Evolutionary conservation across 1,284 basidiomycete genomes (phyloP), one percentile per base, ranked within the genome.

Genomic region (Hymenochaete sp.): DNA sequence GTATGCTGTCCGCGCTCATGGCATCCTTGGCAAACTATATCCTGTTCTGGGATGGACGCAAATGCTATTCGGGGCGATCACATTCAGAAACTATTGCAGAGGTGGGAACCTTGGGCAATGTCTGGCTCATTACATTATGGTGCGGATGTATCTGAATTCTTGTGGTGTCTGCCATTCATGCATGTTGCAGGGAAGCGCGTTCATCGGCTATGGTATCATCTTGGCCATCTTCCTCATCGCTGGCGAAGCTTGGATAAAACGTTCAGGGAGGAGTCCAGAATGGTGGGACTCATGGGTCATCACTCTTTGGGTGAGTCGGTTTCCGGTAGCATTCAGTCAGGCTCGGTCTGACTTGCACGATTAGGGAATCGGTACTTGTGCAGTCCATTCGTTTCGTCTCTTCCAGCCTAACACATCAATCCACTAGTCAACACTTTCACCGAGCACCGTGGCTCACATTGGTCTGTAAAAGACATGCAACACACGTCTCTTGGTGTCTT

Each of bases 381-480:
- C 11, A 4, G n/a, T 24, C 26, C 24, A 10, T 32, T 29, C 18
- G 31, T 27, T 44, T 48, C 40, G 40, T 48, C 44, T 44, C 13
- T 48, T 24, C 37, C 16, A 39, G 14, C 5, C 13, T 8, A n/a
- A n/a, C 21, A 35, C 14, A n/a, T 35, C 5, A 35, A 26, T 8
- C 28, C 42, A 41, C 22, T 53, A 71, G 82, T 97, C 48, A 97
- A 97, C 57, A 93, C 93, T 0, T 96, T 97, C 59, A 96, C 93
- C 1, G 90, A 95, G 59, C 89, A 92, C 58, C 84, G 77, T 46
- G 89, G 89, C 18, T 70, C 71, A 16, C 62, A 59, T 1, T 93
- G 90, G 90, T 87, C 87, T 7, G 83, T 84, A 52, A 93, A 95
- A 62, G 89, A 96, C 59, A 85, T 95, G 83, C 92, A 96, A 58